Base-by-base conservation (phyloP, 805 yeast genomes). In the Priceomyces carsonii region DNA sequence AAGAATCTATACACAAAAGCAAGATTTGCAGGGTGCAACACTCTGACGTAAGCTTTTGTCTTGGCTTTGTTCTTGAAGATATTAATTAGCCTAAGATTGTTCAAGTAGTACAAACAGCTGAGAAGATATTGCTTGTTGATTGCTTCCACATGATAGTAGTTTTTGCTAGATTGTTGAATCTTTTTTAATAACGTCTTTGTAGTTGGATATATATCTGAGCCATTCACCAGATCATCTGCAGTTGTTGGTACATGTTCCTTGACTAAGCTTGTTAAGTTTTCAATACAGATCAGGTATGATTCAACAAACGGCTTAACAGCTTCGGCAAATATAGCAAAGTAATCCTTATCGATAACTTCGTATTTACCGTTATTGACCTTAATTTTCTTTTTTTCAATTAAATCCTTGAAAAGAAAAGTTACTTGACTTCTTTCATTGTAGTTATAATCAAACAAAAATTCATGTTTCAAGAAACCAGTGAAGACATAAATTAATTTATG, bases 391-490 rank as follows among this genome's bases (percentile, higher is more conserved):
- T 29, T 32, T 13, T 29, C 32, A 8, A 38, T 40, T 33, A 59
- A 48, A 18, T 51, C 59, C 12, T 51, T 35, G 36, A 67, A 53
- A 8, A 68, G 55, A 32, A 40, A 42, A 2, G 57, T 44, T 26
- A 62, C 49, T 10, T 53, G 55, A 35, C 58, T 61, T 23, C 56
- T 43, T 20, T 45, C 40, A 37, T 64, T 60, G 31, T 55, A 56
- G 44, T 66, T 57, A 45, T 67, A 60, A 40, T 67, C 73, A 41
- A 68, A 66, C 36, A 68, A 56, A 39, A 68, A 68, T 48, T 68
- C 73, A 38, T 59, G 60, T 42, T 66, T 67, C 36, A 68, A 46
- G 35, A 66, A 56, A 3, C 66, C 65, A 0, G 69, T 63, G 30
- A 66, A 48, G 19, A 67, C 59, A 40, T 61, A 59, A 36, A 45